phyloP scores from a whole-genome alignment of 495 filamentous ascomycete species.

The Margaritispora aquatica region DNA sequence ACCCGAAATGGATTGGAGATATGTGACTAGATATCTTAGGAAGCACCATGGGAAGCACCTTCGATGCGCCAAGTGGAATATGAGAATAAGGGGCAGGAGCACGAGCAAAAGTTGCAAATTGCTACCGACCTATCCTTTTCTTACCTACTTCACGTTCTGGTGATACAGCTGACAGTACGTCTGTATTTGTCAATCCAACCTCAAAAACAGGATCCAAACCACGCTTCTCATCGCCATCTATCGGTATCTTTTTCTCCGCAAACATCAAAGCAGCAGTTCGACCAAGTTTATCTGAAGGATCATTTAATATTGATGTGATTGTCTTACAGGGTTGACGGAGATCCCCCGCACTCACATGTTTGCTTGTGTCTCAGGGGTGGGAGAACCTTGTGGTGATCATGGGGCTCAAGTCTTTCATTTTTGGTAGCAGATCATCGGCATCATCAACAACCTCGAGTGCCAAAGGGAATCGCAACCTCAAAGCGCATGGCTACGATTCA shows the following conservation, averaged over 20 bases:
- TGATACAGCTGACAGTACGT: no score
- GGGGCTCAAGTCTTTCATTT: conserved; percentile 16
- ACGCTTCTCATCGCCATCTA: neutral
- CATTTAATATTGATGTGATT: neutral
- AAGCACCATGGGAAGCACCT: no score
- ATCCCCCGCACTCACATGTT: conserved; percentile 12
- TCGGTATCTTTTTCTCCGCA: neutral
- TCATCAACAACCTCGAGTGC: neutral
- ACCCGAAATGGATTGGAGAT: no score
- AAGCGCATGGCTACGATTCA: conserved; percentile 23
- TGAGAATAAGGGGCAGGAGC: neutral
- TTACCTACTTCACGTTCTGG: no score
- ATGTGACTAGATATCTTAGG: no score
- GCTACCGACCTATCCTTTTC: no score
- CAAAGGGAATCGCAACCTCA: conserved; percentile 1
- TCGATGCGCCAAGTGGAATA: no score
- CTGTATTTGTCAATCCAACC: neutral
- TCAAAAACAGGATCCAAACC: neutral
- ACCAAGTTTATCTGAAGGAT: no score
- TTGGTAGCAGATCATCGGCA: neutral
- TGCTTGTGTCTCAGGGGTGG: neutral
- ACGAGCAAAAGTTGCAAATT: neutral
- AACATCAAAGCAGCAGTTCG: no score
- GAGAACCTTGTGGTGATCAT: conserved; percentile 1
- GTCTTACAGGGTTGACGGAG: conserved; percentile 4